Base-by-base conservation (phyloP, 495 filamentous ascomycete genomes). In the Astrothelium subdiscretum region DNA sequence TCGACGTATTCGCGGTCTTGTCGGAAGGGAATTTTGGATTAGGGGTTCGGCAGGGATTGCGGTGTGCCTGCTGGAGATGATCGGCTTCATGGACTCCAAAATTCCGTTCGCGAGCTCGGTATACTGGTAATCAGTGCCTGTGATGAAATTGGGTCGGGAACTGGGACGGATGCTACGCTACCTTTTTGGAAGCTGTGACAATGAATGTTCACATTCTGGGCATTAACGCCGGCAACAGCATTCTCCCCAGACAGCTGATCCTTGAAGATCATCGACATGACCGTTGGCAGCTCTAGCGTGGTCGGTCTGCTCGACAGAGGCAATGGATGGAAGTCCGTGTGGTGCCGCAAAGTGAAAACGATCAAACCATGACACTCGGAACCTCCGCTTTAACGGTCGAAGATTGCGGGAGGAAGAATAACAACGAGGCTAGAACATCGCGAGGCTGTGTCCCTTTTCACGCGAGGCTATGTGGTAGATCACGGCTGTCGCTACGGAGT, bases 1-100 rank as follows among this genome's bases (percentile, higher is more conserved):
- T 62, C 59, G 35, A 67, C 32, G 44, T 66, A 67, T 32, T 67
- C 48, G n/a, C 63, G 65, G 43, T 67, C 65, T 38, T 42, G 62
- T 32, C 42, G 43, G 59, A 67, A 67, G 13, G 65, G 65, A 58
- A 65, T 44, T 29, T 38, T 42, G 27, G 59, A 40, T 18, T 24
- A 31, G 57, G 63, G 63, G 1, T 29, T 57, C 10, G 42, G 18
- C 18, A n/a, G 8, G 42, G 42, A 3, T n/a, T 8, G 42, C 42
- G 18, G 20, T n/a, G 18, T 8, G 18, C 13, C 13, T 20, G 13
- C 8, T 48, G 18, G 13, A 48, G 18, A 18, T 20, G 13, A n/a
- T 3, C 18, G 13, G 18, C 18, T n/a, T 20, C 3, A 48, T 3
- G 20, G 20, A 18, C 42, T n/a, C 18, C 8, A 48, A n/a, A 11